phyloP scores from a whole-genome alignment of 306 rosid species.

The Mucuna pruriens region DNA sequence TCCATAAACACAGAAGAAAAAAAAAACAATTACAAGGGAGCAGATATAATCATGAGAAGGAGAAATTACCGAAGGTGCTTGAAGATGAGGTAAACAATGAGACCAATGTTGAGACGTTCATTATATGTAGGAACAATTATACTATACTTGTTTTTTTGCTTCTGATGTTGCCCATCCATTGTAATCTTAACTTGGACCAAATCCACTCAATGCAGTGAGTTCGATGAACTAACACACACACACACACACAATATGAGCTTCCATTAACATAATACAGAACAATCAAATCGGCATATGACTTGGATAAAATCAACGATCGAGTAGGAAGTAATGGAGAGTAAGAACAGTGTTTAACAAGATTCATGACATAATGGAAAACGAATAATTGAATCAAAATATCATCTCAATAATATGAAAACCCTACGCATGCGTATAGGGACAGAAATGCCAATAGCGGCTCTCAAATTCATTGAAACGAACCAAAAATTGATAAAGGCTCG shows the following conservation, averaged over 20 bases:
- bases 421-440: not conserved
- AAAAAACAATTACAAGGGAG: not conserved
- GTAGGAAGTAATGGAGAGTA: not conserved
- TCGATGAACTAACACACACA: not conserved
- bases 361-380: not conserved
- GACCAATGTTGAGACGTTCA: slow-evolving; percentile 90
- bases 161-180: slow-evolving; percentile 55
- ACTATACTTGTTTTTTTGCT: slow-evolving; percentile 74
- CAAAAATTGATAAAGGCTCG: not conserved
- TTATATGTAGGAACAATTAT: slow-evolving; percentile 90
- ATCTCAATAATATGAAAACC: not conserved
- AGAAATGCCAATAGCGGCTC: not conserved
- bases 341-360: not conserved
- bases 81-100: slow-evolving; percentile 85
- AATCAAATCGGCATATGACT: not conserved
- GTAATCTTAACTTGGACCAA: slow-evolving; percentile 11
- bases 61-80: slow-evolving; percentile 67
- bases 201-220: slow-evolving; percentile 4
- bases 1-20: not conserved
- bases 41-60: not conserved
- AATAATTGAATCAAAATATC: not conserved
- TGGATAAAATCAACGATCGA: not conserved
- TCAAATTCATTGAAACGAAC: not conserved
- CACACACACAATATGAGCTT: not conserved
- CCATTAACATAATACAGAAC: not conserved